Evolutionary conservation across 352 stramenopile species (phyloP), one percentile per base, ranked within the genome.

Genomic region (Phytophthora pini): DNA sequence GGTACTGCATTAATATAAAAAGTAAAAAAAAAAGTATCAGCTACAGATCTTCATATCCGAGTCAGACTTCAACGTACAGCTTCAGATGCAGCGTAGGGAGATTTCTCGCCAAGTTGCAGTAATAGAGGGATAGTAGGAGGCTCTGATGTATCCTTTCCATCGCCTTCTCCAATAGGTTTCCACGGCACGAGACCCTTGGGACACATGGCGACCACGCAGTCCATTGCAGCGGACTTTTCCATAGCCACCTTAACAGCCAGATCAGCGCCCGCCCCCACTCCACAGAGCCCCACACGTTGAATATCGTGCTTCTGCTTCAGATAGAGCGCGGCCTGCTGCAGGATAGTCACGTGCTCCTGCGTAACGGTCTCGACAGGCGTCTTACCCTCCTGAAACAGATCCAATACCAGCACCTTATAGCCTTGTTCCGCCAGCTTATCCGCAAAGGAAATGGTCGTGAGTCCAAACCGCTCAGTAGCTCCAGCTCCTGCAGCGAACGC

Each of bases 381-480:
- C 36, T 74, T 54, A 5, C 50, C 61, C 43, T 82, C 64, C n/a
- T 57, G 53, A 38, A 80, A 80, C 27, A 86, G 48, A 60, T 87
- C 74, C 52, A 92, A 56, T 50, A 92, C 84, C 43, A 95, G 62
- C 52, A 96, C 87, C 59, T 96, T 95, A 72, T 95, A 96, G 51
- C 87, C 86, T 62, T 96, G 88, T 56, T 96, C 88, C 3, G 87
- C 87, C 48, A 96, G 68, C 44, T 94, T 94, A 64, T 96, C 88
- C 4, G 88, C 88, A 62, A 95, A 96, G 4, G 84, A 85, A 51
- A 90, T 68, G 41, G 70, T 77, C 17, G 83, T 80, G 38, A 90
- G 74, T 0, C 79, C 76, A 50, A 92, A 90, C 15, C 59, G 56
- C 13, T 84, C 69, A 12, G 62, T 60, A 4, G 60, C 54, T 4